Base-by-base conservation (phyloP, 257 asterid genomes). In the Datura wrightii region DNA sequence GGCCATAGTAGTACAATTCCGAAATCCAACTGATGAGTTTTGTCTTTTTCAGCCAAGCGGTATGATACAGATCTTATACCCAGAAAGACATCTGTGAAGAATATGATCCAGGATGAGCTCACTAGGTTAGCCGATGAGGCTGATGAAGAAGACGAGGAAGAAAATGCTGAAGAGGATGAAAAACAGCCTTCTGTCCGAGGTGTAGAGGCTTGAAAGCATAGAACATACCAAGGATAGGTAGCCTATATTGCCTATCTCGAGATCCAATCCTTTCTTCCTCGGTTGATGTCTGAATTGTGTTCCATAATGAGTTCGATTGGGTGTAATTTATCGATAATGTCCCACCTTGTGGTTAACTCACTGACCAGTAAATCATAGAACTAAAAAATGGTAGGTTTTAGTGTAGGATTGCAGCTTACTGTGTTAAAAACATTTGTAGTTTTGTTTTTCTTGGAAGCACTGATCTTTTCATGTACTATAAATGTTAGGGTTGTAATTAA, bases 101-200 rank as follows among this genome's bases (percentile, higher is more conserved):
- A 87, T 62, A 92, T 96, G 97, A 94, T 96, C 88, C 99, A 96
- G 91, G 97, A 96, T 3, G 99, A 96, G 87, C 93, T 96, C 55
- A 90, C 97, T 6, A 92, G 91, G 84, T 89, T 96, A 60, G 99
- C 94, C 1, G 97, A 92, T 2, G 97, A 90, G 37, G 90, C 54
- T 1, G 97, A 91, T 10, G 97, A 89, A 0, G 94, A 90, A 9
- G 91, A 89, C 7, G 96, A 87, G 1, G 94, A 88, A n/a, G 91
- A 83, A 31, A 89, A 80, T 79, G 86, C 84, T 13, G 91, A 62
- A 66, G 87, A 91, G 83, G 91, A 85, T 54, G 89, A 80, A 18
- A 87, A 83, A n/a, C 85, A 86, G 79, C 85, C 93, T 86, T 66
- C 93, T 1, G 66, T 82, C 79, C 87, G 72, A 70, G 89, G 86